These are phyloP conservation scores for Styphnolobium japonicum DNA, from an alignment of 306 rosid species.

Conservation along the genomic window DNA sequence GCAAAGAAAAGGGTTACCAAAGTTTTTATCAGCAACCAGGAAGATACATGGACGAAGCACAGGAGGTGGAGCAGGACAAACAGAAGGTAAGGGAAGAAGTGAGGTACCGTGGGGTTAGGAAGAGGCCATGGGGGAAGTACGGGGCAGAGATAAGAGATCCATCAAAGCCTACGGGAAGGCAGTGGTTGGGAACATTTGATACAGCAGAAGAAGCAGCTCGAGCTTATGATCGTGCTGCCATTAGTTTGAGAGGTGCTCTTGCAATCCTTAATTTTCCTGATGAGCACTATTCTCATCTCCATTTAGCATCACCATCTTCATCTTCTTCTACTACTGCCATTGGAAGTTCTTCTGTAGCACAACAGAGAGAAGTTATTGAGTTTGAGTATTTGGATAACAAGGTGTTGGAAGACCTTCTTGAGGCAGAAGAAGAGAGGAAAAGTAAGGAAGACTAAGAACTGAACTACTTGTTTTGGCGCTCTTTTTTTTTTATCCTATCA, in stretches of 20 bases:
- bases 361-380: constrained; percentile 25
- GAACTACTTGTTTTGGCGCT: not conserved
- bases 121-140: constrained; percentile 76
- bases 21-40: not conserved
- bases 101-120: constrained; percentile 61
- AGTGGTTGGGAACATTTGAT: constrained; percentile 73
- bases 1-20: not conserved
- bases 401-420: constrained; percentile 45
- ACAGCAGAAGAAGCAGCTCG: constrained; percentile 74
- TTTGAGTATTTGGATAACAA: constrained; percentile 38
- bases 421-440: not conserved
- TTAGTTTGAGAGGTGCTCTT: constrained; percentile 50
- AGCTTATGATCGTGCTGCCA: constrained; percentile 77
- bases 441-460: not conserved
- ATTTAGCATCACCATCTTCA: not conserved
- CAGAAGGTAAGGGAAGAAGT: constrained; percentile 40
- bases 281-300: constrained; percentile 30
- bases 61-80: constrained; percentile 9
- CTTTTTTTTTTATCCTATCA: not conserved
- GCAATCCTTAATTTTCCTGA: constrained; percentile 46
- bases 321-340: not conserved
- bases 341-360: constrained; percentile 18
- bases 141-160: constrained; percentile 76
- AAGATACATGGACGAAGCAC: constrained; percentile 31
- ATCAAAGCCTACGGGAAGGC: constrained; percentile 47